Conservation (phyloP, 2,329 filamentous ascomycete species). For the Botrytis pseudocinerea region DNA sequence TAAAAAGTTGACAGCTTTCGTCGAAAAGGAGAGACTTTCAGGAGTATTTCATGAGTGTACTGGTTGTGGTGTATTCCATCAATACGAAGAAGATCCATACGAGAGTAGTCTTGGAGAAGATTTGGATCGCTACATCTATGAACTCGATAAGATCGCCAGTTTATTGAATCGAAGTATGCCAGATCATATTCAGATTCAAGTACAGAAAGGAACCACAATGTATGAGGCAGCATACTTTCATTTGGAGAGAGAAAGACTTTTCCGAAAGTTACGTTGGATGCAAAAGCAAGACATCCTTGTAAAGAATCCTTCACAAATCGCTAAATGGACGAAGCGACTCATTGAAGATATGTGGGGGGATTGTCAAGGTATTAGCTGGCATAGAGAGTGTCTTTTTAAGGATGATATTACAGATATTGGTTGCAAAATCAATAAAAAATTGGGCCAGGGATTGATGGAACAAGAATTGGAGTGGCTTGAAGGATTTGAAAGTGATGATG, state of each 20-base stretch:
- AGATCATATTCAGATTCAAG: conserved; percentile 7
- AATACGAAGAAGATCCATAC: conserved; percentile 17
- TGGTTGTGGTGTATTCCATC: conserved; percentile 16
- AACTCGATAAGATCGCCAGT: conserved; percentile 16
- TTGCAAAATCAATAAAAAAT: conserved; percentile 14
- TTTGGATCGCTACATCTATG: conserved; percentile 23
- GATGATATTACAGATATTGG: conserved; percentile 8
- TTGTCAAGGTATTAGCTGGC: background rate
- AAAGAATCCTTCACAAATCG: conserved; percentile 11
- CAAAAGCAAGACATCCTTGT: conserved; percentile 1
- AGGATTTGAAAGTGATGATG: background rate
- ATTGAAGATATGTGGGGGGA: conserved; percentile 20
- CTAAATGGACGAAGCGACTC: conserved; percentile 12
- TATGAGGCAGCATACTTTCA: conserved; percentile 11
- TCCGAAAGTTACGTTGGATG: conserved; percentile 21
- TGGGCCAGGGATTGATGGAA: background rate
- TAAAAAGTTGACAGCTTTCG: conserved; percentile 14
- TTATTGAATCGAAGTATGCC: conserved; percentile 18
- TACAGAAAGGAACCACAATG: conserved; percentile 18
- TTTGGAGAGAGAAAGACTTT: conserved; percentile 6
- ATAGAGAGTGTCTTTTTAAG: background rate
- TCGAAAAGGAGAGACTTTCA: background rate
- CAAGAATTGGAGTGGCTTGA: conserved; percentile 5
- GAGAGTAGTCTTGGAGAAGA: conserved; percentile 1
- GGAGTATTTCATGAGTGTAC: conserved; percentile 17